These are phyloP conservation scores for Cytospora leucostoma DNA, from an alignment of 2,329 filamentous ascomycete species.

Conservation along the genomic window DNA sequence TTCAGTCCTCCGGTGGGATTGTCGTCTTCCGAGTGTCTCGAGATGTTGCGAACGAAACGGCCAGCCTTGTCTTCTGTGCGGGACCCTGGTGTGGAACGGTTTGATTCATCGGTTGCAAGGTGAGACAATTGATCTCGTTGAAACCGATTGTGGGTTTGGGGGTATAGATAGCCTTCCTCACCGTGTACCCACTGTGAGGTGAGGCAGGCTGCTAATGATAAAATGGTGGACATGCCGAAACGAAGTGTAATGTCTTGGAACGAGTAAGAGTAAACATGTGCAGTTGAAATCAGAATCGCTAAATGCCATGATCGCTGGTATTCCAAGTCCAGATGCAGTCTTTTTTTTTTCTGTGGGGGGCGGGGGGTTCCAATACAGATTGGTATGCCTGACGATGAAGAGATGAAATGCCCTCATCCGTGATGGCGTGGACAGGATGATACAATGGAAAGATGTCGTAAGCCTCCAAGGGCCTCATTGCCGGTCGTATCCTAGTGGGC, in stretches of 20 bases:
- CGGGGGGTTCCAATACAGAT: constrained; percentile 26
- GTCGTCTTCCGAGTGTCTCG: neutral
- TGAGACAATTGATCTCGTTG: constrained; percentile 31
- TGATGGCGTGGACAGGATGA: constrained; percentile 18
- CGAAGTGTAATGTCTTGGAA: constrained; percentile 29
- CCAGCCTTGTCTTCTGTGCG: constrained; percentile 1
- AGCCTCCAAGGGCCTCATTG: constrained; percentile 23
- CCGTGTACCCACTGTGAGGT: constrained; percentile 28
- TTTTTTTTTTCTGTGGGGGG: constrained; percentile 27
- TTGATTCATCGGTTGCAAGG: constrained; percentile 9
- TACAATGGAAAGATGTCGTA: constrained; percentile 24
- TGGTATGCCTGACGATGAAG: constrained; percentile 24
- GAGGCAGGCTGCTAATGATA: constrained; percentile 25
- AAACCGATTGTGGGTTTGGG: constrained; percentile 25
- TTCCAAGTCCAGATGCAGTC: constrained; percentile 30
- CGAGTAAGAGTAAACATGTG: constrained; percentile 34
- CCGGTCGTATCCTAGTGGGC: constrained; percentile 25
- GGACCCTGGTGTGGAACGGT: constrained; percentile 9
- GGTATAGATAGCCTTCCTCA: constrained; percentile 28
- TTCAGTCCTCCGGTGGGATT: neutral
- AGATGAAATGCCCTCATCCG: constrained; percentile 26
- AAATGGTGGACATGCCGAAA: constrained; percentile 29
- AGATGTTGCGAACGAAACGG: constrained; percentile 7
- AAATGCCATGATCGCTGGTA: constrained; percentile 48
- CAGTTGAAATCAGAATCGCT: constrained; percentile 43